These are phyloP conservation scores for Exserohilum rostratum DNA, from an alignment of 2,329 filamentous ascomycete genomes.

Conservation along the genomic window DNA sequence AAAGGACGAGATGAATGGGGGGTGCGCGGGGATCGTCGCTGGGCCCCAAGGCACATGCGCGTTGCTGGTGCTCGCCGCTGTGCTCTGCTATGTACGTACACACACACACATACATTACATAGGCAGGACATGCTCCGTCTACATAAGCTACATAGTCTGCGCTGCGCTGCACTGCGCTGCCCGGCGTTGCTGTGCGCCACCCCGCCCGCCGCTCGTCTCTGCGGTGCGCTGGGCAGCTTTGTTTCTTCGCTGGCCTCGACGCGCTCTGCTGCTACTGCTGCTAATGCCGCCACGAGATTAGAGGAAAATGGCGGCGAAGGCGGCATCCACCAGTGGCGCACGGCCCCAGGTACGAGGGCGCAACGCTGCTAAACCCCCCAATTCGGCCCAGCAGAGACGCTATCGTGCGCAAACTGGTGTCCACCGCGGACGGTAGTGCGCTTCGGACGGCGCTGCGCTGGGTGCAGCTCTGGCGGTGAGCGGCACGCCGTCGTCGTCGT, in stretches of 20 bases:
- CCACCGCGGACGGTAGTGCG: slow-evolving; percentile 14
- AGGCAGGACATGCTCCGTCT: too few relatives aligned
- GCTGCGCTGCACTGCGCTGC: not conserved
- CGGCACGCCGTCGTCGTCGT: not conserved
- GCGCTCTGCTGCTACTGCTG: not conserved
- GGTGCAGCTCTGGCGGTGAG: slow-evolving; percentile 1
- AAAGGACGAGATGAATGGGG: slow-evolving; percentile 5
- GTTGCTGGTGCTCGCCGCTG: not conserved
- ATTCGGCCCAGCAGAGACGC: slow-evolving; percentile 8
- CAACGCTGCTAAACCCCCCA: slow-evolving; percentile 23
- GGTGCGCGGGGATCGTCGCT: slow-evolving; percentile 10
- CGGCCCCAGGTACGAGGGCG: slow-evolving; percentile 24
- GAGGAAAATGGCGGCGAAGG: slow-evolving; percentile 19
- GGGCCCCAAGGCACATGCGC: slow-evolving; percentile 22
- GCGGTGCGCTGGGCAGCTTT: too few relatives aligned
- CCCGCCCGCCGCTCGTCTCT: too few relatives aligned
- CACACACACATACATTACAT: too few relatives aligned
- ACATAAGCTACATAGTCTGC: too few relatives aligned
- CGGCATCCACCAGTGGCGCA: slow-evolving; percentile 26
- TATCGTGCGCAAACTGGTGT: slow-evolving; percentile 12
- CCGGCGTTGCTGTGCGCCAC: not conserved
- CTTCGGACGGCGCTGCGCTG: too few relatives aligned
- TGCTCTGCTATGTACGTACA: too few relatives aligned
- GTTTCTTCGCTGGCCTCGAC: too few relatives aligned
- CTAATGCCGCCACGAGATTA: slow-evolving; percentile 14